Base-by-base conservation (phyloP, 164 flowering plant species). In the Taxillus chinensis region DNA sequence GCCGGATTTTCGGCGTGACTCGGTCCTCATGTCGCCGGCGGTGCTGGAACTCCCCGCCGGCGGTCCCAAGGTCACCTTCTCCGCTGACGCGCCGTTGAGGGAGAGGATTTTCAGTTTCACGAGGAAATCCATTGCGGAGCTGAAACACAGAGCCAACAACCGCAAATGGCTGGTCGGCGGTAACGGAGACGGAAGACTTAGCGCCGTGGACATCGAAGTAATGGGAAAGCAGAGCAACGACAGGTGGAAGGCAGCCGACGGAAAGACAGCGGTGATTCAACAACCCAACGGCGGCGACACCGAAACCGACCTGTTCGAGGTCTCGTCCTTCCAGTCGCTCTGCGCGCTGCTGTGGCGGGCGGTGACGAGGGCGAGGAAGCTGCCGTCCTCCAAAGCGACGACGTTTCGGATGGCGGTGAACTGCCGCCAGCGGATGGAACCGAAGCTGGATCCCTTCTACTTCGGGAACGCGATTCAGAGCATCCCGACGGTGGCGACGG, bases 391-490 rank as follows among this genome's bases (percentile, higher is more conserved):
- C 0, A 75, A 78, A 59, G 77, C 63, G 78, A 85, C 88, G 56
- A 83, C 84, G 75, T 77, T 81, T 15, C 49, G 84, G 0, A 78
- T 83, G 86, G 84, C 86, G 12, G 88, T 80, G 41, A 82, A 83
- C 63, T 64, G 75, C 62, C 78, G 87, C 3, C 81, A 70, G 67
- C 50, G 90, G 6, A 65, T 82, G 13, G 75, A 74, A 62, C 90
- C 90, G 55, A 70, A 75, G 64, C 68, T 85, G 39, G 71, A 76
- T 8, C 67, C 80, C 42, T 27, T 50, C 48, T 81, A 85, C 71
- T 85, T 85, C 60, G 90, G 89, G 2, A 84, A 84, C 78, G 85
- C 83, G 42, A 82, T 84, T 17, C 96, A 90, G 65, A 87, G 95
- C 80, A 70, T 82, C 13, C 86, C 89, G 4, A 82, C 87, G 0